These are phyloP conservation scores for Geosmithia flava DNA, from an alignment of 2,329 filamentous ascomycete genomes.

Conservation along the genomic window DNA sequence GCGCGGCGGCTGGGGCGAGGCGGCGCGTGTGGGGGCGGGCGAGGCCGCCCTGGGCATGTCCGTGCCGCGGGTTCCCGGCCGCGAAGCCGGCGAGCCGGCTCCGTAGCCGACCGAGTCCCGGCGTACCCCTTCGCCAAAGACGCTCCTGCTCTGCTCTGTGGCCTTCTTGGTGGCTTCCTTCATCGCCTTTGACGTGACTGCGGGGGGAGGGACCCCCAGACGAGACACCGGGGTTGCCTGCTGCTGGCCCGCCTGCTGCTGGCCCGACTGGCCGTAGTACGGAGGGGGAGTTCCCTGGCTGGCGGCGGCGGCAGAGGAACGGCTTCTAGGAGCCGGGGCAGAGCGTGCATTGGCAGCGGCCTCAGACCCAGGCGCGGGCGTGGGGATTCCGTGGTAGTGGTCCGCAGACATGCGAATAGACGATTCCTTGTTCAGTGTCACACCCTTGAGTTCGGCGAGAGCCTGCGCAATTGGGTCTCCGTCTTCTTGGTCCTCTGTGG, in stretches of 20 bases:
- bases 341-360: constrained; percentile 25
- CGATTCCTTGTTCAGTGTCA: constrained; percentile 63
- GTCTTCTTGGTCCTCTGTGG: constrained; percentile 38
- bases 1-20: constrained; percentile 49
- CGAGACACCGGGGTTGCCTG: constrained; percentile 52
- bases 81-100: constrained; percentile 27
- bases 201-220: constrained; percentile 79
- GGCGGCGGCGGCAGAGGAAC: constrained; percentile 36
- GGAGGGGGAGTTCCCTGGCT: constrained; percentile 73
- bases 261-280: constrained; percentile 45
- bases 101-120: constrained; percentile 12
- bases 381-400: constrained; percentile 84
- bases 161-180: constrained; percentile 88
- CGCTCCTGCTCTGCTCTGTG: constrained; percentile 65
- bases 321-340: constrained; percentile 44
- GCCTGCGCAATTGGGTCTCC: constrained; percentile 84
- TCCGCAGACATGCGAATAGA: constrained; percentile 85
- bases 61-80: constrained; percentile 45
- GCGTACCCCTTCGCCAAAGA: constrained; percentile 45
- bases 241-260: constrained; percentile 17
- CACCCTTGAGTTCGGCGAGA: constrained; percentile 82
- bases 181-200: constrained; percentile 90
- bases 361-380: constrained; percentile 51
- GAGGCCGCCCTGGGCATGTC: constrained; percentile 51
- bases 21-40: constrained; percentile 52